Evolutionary conservation across 148 eudicot genomes (phyloP), one percentile per base, ranked within the genome.

Genomic region (Linanthus parryae): DNA sequence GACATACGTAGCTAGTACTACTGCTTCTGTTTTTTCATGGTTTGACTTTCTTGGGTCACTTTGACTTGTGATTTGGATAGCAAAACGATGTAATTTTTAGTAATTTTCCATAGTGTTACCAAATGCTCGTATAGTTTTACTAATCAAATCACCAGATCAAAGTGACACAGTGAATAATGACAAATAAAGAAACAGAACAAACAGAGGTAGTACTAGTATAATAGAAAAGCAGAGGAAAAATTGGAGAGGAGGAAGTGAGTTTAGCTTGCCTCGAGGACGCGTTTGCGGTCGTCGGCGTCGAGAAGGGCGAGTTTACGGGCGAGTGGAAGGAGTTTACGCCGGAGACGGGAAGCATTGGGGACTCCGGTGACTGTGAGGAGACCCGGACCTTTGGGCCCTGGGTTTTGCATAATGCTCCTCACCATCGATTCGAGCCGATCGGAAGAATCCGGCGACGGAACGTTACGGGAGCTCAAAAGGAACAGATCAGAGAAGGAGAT

Each of bases 381-480:
- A 3, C 96, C 94, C 15, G 89, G 84, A 15, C 96, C 96, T 27
- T 37, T 44, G 31, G 86, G 96, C 26, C 96, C 96, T 16, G 84
- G 75, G 65, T 73, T 73, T 69, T 84, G 80, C 71, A 82, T 74
- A 4, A 88, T 38, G 2, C 53, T 50, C 25, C 29, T 39, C 1
- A 68, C 41, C 25, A 88, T 57, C 16, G 46, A 52, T 57, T 74
- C 56, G 19, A 79, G 59, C 52, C 84, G 80, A 54, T 35, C 45
- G 56, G 63, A 37, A 13, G 63, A 21, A 1, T 65, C 38, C 0
- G 62, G 44, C 0, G 71, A 64, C 28, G 80, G 62, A 25, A 58
- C 36, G 39, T 55, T 4, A 26, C 44, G 52, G 10, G 57, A 71
- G 52, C 54, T 55, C 39, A 71, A 47, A 9, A 48, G 49, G 49